Evolutionary conservation across 495 filamentous ascomycete species (phyloP), one percentile per base, ranked within the genome.

Genomic region (Annulohypoxylon maeteangense): DNA sequence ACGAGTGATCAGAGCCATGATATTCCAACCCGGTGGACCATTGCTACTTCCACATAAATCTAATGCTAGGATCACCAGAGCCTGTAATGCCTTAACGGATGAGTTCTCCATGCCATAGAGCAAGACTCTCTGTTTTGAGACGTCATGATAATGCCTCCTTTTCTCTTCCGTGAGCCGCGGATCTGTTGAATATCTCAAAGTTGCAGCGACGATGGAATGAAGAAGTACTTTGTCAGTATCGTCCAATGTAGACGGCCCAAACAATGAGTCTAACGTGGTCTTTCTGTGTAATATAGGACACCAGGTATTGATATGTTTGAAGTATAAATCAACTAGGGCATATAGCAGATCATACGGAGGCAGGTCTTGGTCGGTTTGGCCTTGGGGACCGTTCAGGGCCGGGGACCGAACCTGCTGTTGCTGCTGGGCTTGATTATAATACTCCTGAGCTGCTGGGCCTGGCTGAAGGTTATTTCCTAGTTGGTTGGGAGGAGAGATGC

Each of bases 291-390:
- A 82, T 20, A 97, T 95, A 0, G 93, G 93, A 79, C 92, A 96
- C 90, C 92, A 96, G 0, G 92, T 91, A 75, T 96, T 94, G 76
- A 97, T 88, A 68, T 95, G 91, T 70, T 95, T 92, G 78, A 97
- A 97, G 78, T 94, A 97, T 2, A 96, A 82, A 74, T 96, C 92
- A 6, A 92, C 90, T 23, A 97, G 80, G 1, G 90, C 88, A 68
- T 93, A 95, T 6, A 96, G 79, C 18, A 97, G 77, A 78, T 95
- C 92, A 65, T 96, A 94, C 5, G 93, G 93, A 0, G 93, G 93
- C 16, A 96, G 86, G 65, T 93, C 91, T 53, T 91, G 84, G 69
- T 94, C 92, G 16, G 70, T 65, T 65, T 76, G 76, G 16, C 63
- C 70, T 34, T 80, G 78, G 7, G 78, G 54, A 7, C 82, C 78